A percentile compares a stretch with the other conserved stretches of the same genome.
Evolutionary conservation across 495 filamentous ascomycete species (phyloP).

Genomic region (Penicillium coffeae): DNA sequence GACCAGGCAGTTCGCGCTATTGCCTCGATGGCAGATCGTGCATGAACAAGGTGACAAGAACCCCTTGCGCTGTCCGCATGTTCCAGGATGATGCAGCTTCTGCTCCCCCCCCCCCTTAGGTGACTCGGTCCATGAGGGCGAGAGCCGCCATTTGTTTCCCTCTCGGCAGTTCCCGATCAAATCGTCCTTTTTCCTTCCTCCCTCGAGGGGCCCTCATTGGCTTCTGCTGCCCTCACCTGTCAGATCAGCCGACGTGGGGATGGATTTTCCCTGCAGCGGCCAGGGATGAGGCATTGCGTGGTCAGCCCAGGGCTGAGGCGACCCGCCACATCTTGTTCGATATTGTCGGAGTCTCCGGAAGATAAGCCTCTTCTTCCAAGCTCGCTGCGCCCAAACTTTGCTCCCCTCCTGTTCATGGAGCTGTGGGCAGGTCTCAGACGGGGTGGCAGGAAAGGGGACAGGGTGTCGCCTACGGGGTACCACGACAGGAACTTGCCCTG

Average conservation of each 20-base stretch:
- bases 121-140: background rate
- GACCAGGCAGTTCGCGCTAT: too few relatives aligned
- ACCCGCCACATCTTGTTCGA: constrained; percentile 34
- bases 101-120: constrained; percentile 2
- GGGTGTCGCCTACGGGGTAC: background rate
- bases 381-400: too few relatives aligned
- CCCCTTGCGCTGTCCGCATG: constrained; percentile 42
- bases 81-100: constrained; percentile 14
- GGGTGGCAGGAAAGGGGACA: background rate
- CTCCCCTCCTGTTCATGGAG: too few relatives aligned
- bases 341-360: constrained; percentile 17
- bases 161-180: constrained; percentile 11
- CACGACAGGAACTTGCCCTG: background rate
- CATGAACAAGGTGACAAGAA: background rate
- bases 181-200: background rate
- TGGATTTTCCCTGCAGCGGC: constrained; percentile 22
- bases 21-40: too few relatives aligned
- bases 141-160: constrained; percentile 11
- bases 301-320: constrained; percentile 8
- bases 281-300: constrained; percentile 25
- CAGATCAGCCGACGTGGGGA: constrained; percentile 12
- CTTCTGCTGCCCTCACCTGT: constrained; percentile 1
- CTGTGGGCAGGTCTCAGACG: background rate
- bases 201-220: constrained; percentile 5
- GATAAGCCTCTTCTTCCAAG: too few relatives aligned